Evolutionary conservation across 2,329 filamentous ascomycete genomes (phyloP).

Genomic region (Erysiphe pulchra): DNA sequence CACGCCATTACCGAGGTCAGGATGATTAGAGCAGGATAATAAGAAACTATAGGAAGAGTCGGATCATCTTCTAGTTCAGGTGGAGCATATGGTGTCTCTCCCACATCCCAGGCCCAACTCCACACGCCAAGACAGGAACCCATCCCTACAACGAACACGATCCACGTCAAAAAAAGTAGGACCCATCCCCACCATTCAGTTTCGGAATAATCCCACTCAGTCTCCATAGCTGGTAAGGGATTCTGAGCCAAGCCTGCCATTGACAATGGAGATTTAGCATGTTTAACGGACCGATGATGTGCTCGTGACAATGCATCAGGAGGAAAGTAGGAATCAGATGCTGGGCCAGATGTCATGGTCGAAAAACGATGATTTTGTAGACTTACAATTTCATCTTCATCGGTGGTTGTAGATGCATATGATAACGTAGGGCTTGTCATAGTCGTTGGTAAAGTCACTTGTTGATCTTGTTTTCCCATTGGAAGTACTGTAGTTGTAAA

Average conservation of each 20-base stretch:
- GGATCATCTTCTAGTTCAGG: slow-evolving; percentile 88
- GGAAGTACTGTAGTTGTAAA: slow-evolving; percentile 8
- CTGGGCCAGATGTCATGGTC: slow-evolving; percentile 10
- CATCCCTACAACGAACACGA: slow-evolving; percentile 91
- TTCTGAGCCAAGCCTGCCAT: slow-evolving; percentile 25
- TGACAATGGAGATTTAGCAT: slow-evolving; percentile 31
- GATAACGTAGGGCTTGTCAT: slow-evolving; percentile 28
- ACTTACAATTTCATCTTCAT: slow-evolving; percentile 46
- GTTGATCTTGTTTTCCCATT: slow-evolving; percentile 10
- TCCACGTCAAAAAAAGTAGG: slow-evolving; percentile 71
- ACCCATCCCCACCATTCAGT: slow-evolving; percentile 98
- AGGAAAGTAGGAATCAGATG: slow-evolving; percentile 34
- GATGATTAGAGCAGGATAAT: slow-evolving; percentile 86
- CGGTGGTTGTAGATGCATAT: slow-evolving; percentile 55
- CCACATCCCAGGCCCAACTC: slow-evolving; percentile 98
- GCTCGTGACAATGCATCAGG: slow-evolving; percentile 15
- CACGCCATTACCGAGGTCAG: slow-evolving; percentile 89
- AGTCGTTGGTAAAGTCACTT: slow-evolving; percentile 12
- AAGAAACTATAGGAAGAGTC: slow-evolving; percentile 83
- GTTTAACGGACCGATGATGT: slow-evolving; percentile 11
- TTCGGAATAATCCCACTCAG: slow-evolving; percentile 71
- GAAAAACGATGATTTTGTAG: slow-evolving; percentile 16
- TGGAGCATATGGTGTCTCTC: slow-evolving; percentile 81
- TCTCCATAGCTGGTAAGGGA: slow-evolving; percentile 20
- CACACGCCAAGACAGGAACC: slow-evolving; percentile 83